These are phyloP conservation scores for Nannizziopsis arthrosporioides DNA, from an alignment of 2,329 filamentous ascomycete genomes.

Conservation along the genomic window DNA sequence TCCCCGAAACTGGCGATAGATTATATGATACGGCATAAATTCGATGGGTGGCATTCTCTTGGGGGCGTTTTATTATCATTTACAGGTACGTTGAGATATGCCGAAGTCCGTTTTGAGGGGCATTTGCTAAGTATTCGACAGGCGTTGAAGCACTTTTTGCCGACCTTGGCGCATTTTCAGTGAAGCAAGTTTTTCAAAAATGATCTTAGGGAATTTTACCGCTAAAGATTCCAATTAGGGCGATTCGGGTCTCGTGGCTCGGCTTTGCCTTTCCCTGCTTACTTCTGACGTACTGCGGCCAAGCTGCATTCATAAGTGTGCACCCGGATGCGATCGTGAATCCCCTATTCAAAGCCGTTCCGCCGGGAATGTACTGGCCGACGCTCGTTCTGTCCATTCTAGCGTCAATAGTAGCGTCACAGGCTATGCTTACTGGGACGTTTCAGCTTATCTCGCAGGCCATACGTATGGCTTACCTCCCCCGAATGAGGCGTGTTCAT, in stretches of 20 bases:
- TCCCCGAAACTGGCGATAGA: slow-evolving; percentile 38
- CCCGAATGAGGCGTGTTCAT: slow-evolving; percentile 61
- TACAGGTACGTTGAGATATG: slow-evolving; percentile 33
- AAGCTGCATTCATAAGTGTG: slow-evolving; percentile 58
- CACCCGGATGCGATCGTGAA: slow-evolving; percentile 53
- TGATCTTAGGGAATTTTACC: slow-evolving; percentile 32
- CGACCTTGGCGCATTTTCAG: slow-evolving; percentile 58
- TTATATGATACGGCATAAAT: slow-evolving; percentile 40
- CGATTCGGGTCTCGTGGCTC: slow-evolving; percentile 64
- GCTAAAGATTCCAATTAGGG: slow-evolving; percentile 26
- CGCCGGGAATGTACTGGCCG: slow-evolving; percentile 56
- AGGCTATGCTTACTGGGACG: slow-evolving; percentile 65
- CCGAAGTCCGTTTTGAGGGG: not conserved
- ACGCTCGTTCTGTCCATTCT: slow-evolving; percentile 57
- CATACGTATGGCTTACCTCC: slow-evolving; percentile 63
- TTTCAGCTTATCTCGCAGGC: slow-evolving; percentile 62
- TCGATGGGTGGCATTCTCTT: slow-evolving; percentile 42
- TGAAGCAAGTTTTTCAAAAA: slow-evolving; percentile 12
- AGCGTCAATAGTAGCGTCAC: slow-evolving; percentile 62
- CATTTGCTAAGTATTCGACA: not conserved
- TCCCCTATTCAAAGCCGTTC: slow-evolving; percentile 61
- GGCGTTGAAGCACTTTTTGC: slow-evolving; percentile 71
- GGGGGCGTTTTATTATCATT: slow-evolving; percentile 60
- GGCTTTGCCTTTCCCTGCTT: slow-evolving; percentile 56
- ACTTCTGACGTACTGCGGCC: slow-evolving; percentile 51